phyloP scores from a whole-genome alignment of 495 filamentous ascomycete genomes.

The Apodospora peruviana region DNA sequence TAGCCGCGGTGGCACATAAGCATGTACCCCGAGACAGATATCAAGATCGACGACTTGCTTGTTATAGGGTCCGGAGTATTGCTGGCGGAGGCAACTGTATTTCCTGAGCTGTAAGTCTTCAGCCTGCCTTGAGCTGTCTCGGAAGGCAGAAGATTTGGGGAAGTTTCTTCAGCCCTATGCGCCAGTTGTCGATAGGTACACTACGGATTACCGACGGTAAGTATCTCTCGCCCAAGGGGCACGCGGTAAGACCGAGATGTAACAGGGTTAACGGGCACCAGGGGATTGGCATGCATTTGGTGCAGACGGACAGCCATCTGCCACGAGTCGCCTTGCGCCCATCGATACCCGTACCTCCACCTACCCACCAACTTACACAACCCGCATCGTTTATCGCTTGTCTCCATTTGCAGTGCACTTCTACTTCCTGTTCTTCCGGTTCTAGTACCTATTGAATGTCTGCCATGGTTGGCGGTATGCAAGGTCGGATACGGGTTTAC shows the following conservation, averaged over 20 bases:
- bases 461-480: neutral
- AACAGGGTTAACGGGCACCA: neutral
- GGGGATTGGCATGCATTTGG: neutral
- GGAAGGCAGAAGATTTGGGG: neutral
- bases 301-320: neutral
- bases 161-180: neutral
- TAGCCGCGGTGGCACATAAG: too few relatives aligned
- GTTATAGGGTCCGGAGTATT: neutral
- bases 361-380: too few relatives aligned
- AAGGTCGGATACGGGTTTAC: too few relatives aligned
- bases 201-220: too few relatives aligned
- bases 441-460: neutral
- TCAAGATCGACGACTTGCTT: neutral
- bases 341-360: neutral
- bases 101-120: neutral
- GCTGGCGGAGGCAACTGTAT: neutral
- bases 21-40: neutral
- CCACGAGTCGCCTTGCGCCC: neutral
- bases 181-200: too few relatives aligned
- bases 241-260: neutral
- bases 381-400: too few relatives aligned
- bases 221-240: too few relatives aligned
- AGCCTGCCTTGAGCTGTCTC: neutral
- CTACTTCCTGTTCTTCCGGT: neutral
- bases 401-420: neutral